Evolutionary conservation across 2,329 filamentous ascomycete species (phyloP), one percentile per base, ranked within the genome.

Genomic region (Cytospora mali): DNA sequence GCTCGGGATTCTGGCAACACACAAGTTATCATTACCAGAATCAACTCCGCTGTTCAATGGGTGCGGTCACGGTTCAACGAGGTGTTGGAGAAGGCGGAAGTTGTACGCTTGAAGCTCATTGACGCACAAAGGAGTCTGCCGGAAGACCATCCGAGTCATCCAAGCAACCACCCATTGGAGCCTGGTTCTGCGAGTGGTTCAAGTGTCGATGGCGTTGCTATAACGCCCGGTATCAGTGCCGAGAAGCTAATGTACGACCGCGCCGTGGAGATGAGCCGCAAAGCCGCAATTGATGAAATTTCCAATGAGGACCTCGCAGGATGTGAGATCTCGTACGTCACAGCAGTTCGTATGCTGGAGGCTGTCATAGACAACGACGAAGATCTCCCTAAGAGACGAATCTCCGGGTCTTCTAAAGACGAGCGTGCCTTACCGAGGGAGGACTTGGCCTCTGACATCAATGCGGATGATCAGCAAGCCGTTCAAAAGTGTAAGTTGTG

Each of bases 171-270:
- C 60, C 84, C 84, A 3, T 75, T 81, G 29, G 84, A 85, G 23
- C 84, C 84, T 2, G 79, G 81, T 35, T 79, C 84, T 3, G 82
- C 81, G 1, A 81, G 83, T 16, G 84, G 83, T n/a, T 84, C 86
- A 4, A 88, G 89, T 18, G 84, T 86, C 2, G 92, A 95, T 65
- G 89, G 91, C 58, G 92, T 97, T 28, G 85, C 90, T 54, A 83
- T 99, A 28, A 96, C 91, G 16, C 87, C 91, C 2, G 95, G 94
- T 1, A 88, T 97, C 61, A 97, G 93, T 25, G 95, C 95, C 0
- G 95, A 98, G 78, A 97, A 93, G 76, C 81, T 99, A 52, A 97
- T 99, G 93, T 99, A 97, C 73, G 95, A 99, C 69, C 91, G 95
- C 53, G 95, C 95, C 0, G 80, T 98, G 25, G 95, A 99, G 74